Evolutionary conservation across 2,329 filamentous ascomycete genomes (phyloP), one percentile per base, ranked within the genome.

Genomic region (Colletotrichum nymphaeae): DNA sequence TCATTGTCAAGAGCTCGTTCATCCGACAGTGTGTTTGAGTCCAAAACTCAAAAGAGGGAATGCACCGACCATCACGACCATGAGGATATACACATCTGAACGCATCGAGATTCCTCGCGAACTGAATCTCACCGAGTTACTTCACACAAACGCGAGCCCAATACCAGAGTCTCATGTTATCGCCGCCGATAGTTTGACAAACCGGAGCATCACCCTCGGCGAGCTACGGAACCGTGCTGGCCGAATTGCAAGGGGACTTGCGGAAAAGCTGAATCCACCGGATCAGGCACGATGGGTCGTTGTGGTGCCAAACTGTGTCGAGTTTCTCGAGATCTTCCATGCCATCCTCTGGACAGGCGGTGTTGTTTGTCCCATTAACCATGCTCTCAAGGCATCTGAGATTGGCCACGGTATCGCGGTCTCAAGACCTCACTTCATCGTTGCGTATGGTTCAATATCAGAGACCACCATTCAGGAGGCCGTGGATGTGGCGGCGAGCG

Each of bases 251-350:
- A 79, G 82, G 35, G 84, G 85, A 1, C 76, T 86, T 16, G 74
- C 78, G 16, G 75, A 78, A 24, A 77, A 76, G 5, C 77, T 83
- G 28, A 73, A 74, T 2, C 83, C 83, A 5, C 64, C 69, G 28
- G 81, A 84, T 60, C 82, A 83, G 59, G 78, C 81, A 7, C 79
- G 82, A 68, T 85, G 84, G 84, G 83, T 80, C 1, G 77, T 86
- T n/a, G 79, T 85, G 6, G 76, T 86, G 6, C 85, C 85, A 5
- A 86, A 86, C 74, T 84, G 82, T 55, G 84, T 86, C 35, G 84
- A 86, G 14, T 86, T 84, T 67, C 77, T 86, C 2, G 85, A 86
- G 69, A 73, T 83, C 5, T 81, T 84, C 24, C 84, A 86, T 63
- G 80, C 84, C 4, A 78, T 86, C 6, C 75, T 85, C 14, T 85